These are phyloP conservation scores for Penicillium corylophilum DNA, from an alignment of 2,329 filamentous ascomycete species.

Conservation along the genomic window DNA sequence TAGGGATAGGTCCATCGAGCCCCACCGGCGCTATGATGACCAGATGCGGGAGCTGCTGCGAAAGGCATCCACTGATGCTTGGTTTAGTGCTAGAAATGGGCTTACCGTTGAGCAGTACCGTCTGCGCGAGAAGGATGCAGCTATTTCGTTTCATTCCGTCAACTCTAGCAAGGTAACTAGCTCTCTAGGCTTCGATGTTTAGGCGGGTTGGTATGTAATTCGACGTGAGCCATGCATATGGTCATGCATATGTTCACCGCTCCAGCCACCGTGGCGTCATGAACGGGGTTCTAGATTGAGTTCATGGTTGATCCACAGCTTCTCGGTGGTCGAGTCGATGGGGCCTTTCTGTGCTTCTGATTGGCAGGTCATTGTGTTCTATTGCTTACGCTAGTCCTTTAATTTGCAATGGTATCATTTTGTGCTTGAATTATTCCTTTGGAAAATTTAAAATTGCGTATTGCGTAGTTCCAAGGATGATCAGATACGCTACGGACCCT, in stretches of 20 bases:
- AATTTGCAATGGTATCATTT: too few species aligned
- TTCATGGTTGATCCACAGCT: neutral
- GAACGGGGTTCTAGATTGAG: too few species aligned
- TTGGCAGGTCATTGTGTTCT: too few species aligned
- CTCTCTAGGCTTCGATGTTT: neutral
- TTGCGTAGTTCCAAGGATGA: too few species aligned
- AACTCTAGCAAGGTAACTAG: neutral
- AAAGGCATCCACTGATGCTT: neutral
- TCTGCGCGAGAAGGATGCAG: neutral
- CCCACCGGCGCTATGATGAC: conserved; percentile 17
- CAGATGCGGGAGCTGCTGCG: conserved; percentile 21
- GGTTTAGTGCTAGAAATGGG: neutral
- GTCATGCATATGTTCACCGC: neutral
- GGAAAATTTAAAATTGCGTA: too few species aligned
- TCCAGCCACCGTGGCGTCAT: neutral
- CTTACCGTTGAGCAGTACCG: neutral
- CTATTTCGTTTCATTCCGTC: neutral
- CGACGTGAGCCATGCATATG: too few species aligned
- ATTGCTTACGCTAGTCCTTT: too few species aligned
- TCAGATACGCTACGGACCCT: too few species aligned
- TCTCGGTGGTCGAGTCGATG: too few species aligned
- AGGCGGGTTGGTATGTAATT: too few species aligned
- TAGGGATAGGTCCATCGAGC: conserved; percentile 7
- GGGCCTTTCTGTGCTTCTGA: too few species aligned
- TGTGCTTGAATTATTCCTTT: too few species aligned